phyloP scores from a whole-genome alignment of 2,329 filamentous ascomycete species.

The Xylariaceae sp. region DNA sequence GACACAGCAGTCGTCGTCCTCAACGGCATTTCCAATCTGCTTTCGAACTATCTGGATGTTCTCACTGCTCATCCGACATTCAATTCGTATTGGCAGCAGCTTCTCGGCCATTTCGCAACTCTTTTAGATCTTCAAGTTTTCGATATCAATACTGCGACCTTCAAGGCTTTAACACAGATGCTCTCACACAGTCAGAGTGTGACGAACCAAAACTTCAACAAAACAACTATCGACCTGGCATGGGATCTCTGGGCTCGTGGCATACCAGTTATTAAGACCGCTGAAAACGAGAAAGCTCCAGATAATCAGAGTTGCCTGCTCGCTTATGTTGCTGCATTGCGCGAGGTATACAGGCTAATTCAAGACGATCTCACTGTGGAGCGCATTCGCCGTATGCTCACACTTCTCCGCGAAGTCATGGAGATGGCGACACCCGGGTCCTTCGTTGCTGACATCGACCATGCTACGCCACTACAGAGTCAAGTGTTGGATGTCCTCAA shows the following conservation, averaged over 20 bases:
- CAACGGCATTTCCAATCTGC: constrained; percentile 64
- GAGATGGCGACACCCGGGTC: constrained; percentile 61
- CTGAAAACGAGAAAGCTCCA: constrained; percentile 40
- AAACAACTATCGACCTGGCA: constrained; percentile 52
- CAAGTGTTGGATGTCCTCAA: constrained; percentile 64
- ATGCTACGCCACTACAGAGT: constrained; percentile 65
- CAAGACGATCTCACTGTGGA: constrained; percentile 57
- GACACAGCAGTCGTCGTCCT: constrained; percentile 71
- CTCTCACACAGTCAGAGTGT: constrained; percentile 47
- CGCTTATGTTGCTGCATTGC: constrained; percentile 73
- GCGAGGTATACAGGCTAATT: constrained; percentile 73
- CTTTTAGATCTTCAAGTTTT: constrained; percentile 59
- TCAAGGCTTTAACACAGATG: constrained; percentile 61
- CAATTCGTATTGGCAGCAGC: constrained; percentile 66
- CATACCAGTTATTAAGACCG: constrained; percentile 47
- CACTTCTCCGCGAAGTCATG: constrained; percentile 65
- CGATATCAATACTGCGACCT: constrained; percentile 67
- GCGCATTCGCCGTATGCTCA: constrained; percentile 62
- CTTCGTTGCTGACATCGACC: constrained; percentile 69
- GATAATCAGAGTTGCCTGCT: constrained; percentile 79
- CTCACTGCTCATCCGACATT: constrained; percentile 64
- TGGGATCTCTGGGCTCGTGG: constrained; percentile 68
- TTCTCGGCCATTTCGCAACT: constrained; percentile 63
- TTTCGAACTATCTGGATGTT: constrained; percentile 70
- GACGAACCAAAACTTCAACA: constrained; percentile 41